Evolutionary conservation across 257 asterid species (phyloP), one percentile per base, ranked within the genome.

Genomic region (Forsythia viridissima): DNA sequence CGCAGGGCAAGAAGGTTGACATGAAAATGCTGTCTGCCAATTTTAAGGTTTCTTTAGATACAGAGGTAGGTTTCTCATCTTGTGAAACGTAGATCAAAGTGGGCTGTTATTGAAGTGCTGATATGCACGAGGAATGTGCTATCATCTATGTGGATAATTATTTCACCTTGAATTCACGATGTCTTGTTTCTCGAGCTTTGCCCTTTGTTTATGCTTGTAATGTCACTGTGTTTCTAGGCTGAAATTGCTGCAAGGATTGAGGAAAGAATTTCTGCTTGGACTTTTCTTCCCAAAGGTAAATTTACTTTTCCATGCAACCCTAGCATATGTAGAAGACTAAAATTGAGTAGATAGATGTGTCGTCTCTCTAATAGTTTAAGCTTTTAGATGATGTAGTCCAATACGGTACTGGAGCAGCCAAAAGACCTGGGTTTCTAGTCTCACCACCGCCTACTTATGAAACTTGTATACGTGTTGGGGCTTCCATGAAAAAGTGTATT

Each of bases 181-280:
- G 12, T 65, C 36, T 71, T 78, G 63, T 51, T 65, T 70, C 36
- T 39, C 68, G 21, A 43, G 69, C 74, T 77, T 69, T 43, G 20
- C 11, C 78, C 46, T 66, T 48, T 72, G 20, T 48, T 51, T 20
- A 36, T 37, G 24, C 21, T 66, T 63, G 42, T 63, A 10, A 30
- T 65, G 68, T 55, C 70, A 71, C 34, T 83, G 44, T 80, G 79
- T 74, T 41, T 78, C 46, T 81, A 92, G 98, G 94, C 91, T 81
- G 90, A 86, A 85, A 84, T 87, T 52, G 79, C 84, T 72, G 78
- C 83, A 76, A 84, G 86, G 85, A 90, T 94, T 37, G 97, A 88
- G 84, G 94, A 92, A 81, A 88, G 90, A 85, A 87, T 94, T 80
- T 94, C 90, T 81, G 95, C 94, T 52, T 94, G 98, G 97, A 94